Percentiles rank a stretch among this genome's conserved stretches.
Conservation (phyloP, 2,329 filamentous ascomycete genomes). For the Dactylellina cionopaga region DNA sequence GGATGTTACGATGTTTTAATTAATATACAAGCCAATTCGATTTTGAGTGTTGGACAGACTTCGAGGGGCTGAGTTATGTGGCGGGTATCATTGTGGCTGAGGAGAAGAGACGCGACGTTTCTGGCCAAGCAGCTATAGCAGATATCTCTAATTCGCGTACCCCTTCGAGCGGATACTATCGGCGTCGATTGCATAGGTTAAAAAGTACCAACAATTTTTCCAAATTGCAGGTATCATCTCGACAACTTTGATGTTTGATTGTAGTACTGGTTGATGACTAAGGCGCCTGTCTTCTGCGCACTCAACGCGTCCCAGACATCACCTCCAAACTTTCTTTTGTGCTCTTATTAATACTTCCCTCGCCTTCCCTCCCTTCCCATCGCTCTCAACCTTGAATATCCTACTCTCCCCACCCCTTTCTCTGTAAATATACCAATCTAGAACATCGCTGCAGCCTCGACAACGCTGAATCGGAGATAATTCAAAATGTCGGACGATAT, state of each 20-base stretch:
- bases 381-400: slow-evolving; percentile 2
- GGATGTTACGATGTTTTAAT: no score
- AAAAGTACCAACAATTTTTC: no score
- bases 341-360: not conserved
- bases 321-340: slow-evolving; percentile 36
- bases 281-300: slow-evolving; percentile 17
- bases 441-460: no score
- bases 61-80: no score
- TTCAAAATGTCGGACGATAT: slow-evolving; percentile 77
- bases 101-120: not conserved
- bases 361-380: not conserved
- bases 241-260: not conserved
- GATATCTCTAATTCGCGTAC: no score
- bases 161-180: no score
- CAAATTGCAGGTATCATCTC: no score
- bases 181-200: no score
- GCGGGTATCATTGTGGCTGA: no score
- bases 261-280: slow-evolving; percentile 15
- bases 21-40: no score
- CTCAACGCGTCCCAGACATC: slow-evolving; percentile 44
- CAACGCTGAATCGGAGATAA: not conserved
- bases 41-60: no score
- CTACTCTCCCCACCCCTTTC: not conserved
- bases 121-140: no score
- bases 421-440: not conserved